Evolutionary conservation across 2,329 filamentous ascomycete species (phyloP), one percentile per base, ranked within the genome.

Genomic region (Epichloe bromicola): DNA sequence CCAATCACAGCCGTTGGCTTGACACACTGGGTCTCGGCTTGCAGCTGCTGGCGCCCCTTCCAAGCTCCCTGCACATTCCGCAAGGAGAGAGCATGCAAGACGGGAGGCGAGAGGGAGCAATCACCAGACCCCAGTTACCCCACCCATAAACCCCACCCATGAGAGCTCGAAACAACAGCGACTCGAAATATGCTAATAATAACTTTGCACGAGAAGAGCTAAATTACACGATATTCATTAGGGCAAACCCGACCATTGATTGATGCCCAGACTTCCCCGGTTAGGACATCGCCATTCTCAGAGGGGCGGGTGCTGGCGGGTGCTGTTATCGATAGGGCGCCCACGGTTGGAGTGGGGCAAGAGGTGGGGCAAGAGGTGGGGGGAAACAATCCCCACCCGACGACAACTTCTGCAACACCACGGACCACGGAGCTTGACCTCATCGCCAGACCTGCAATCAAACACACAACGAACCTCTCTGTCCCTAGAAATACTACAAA

Each of bases 1-100:
- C 54, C 54, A 55, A 55, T 55, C 49, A 55, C 7, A 26, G 15
- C 12, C 5, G 26, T 12, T 26, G 11, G 3, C 39, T 47, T 26
- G 42, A 23, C 49, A 41, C 48, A 41, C 17, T 39, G 23, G 20
- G 14, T 12, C 10, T 4, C 7, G 3, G 12, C 43, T 23, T 49
- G 26, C 46, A 20, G 38, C 46, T 49, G 33, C 20, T 20, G 38
- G 34, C 23, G 23, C 19, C 41, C 26, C 37, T 37, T 14, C 19
- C 23, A 26, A 43, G 19, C 20, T 36, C 36, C 36, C 37, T 26
- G 23, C 8, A 10, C 26, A 30, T 30, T 10, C 26, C 10, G 10
- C n/a, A 47, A 23, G 19, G 19, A 26, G 11, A 17, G 23, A 23
- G 37, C 30, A 41, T 44, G n/a, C 42, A n/a, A 26, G 11, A 44